Conservation (phyloP, 345 rosid species). For the Tarenaya hassleriana region DNA sequence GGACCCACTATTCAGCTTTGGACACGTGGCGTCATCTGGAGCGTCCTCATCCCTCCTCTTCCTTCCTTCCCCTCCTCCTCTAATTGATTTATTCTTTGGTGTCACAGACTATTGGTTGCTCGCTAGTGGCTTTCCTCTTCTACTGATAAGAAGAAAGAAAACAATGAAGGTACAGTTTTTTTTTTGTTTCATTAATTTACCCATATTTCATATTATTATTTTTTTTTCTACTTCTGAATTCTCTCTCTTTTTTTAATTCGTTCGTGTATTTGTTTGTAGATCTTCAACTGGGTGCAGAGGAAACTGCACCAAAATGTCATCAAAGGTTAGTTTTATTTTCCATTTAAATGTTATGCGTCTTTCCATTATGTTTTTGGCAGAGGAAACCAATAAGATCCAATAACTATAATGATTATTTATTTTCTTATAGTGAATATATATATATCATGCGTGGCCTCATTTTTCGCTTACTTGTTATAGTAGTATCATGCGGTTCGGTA, state of each 20-base stretch:
- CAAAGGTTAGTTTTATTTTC: conserved; percentile 44
- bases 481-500: too few species aligned
- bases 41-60: conserved; percentile 10
- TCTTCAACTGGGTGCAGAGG: conserved; percentile 89
- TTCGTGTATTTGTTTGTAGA: conserved; percentile 41
- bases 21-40: conserved; percentile 37
- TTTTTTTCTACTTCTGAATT: not conserved
- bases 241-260: conserved; percentile 8
- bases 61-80: not conserved
- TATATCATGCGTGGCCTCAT: too few species aligned
- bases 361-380: not conserved
- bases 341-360: not conserved
- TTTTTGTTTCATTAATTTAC: too few species aligned
- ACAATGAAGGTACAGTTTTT: conserved; percentile 42
- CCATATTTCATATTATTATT: not conserved
- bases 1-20: conserved; percentile 23
- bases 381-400: too few species aligned
- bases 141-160: conserved; percentile 4
- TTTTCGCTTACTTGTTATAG: too few species aligned
- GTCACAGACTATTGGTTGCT: conserved; percentile 12
- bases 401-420: too few species aligned
- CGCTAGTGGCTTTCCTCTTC: not conserved
- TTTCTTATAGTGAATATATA: too few species aligned
- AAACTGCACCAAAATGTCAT: conserved; percentile 50
- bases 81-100: conserved; percentile 5